Evolutionary conservation across 495 filamentous ascomycete genomes (phyloP).

Genomic region (Xylaria curta): DNA sequence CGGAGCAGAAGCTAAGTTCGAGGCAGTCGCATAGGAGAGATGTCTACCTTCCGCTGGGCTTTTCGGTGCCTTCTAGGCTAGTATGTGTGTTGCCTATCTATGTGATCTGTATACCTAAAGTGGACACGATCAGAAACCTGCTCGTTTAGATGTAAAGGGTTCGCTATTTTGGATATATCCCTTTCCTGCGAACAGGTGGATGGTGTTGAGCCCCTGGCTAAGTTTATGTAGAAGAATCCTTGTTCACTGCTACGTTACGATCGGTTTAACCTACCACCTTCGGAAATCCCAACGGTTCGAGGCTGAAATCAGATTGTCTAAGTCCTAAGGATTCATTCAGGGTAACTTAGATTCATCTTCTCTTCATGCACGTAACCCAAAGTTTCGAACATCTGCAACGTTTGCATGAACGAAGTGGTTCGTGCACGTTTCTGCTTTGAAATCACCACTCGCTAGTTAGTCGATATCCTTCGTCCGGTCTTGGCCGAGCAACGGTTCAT

Average conservation of each 20-base stretch:
- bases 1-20: background rate
- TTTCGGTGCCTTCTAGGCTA: background rate
- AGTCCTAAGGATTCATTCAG: background rate
- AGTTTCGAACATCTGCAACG: background rate
- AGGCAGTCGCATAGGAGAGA: background rate
- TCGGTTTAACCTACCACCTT: background rate
- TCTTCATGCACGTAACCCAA: background rate
- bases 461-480: background rate
- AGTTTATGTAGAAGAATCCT: background rate
- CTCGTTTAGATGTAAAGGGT: background rate
- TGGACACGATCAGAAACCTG: background rate
- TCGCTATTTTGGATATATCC: background rate
- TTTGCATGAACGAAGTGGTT: background rate
- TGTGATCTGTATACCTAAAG: background rate
- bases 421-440: slow-evolving; percentile 1
- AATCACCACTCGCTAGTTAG: background rate
- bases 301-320: background rate
- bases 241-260: slow-evolving; percentile 2
- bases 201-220: background rate
- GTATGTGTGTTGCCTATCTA: background rate
- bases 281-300: background rate
- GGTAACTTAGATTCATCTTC: background rate
- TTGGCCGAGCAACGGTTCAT: background rate
- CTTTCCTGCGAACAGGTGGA: background rate
- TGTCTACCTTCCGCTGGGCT: background rate